Base-by-base conservation (phyloP, 768 basidiomycete species). In the Neoboletus subvelutipes region DNA sequence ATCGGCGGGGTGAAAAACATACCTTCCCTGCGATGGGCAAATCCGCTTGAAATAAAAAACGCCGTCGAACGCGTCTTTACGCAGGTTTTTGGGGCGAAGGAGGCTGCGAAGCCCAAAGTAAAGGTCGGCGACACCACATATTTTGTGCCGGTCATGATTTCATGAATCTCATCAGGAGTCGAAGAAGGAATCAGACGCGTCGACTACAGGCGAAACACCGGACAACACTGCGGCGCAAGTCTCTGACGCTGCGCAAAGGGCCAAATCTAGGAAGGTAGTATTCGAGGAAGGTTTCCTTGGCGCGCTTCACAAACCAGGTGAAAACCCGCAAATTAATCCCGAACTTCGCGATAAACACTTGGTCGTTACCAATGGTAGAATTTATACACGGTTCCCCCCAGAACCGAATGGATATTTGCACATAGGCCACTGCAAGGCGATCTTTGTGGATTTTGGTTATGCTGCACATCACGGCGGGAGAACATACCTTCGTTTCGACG, bases 391-490 rank as follows among this genome's bases (percentile, higher is more conserved):
- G 39, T 99, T 99, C 75, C 97, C 97, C 26, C 97, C 97, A 2
- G 97, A 99, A 75, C 97, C 97, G 4, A 99, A 99, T 69, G 97
- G 97, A 13, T 98, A 83, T 75, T 80, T 98, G 40, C 97, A 94
- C 65, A 88, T 93, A 62, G 96, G 96, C 3, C 97, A 99, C 68
- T 98, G 95, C 49, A 99, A 99, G 70, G 96, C 97, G 3, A 98
- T 99, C 67, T 96, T 97, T 66, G 87, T 98, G 59, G 91, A 95
- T 73, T 99, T 98, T 71, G 97, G 97, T n/a, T 99, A 93, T 69
- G 97, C 97, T 34, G 93, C 94, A 15, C 85, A 94, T 71, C 81
- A 97, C 68, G 84, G 84, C n/a, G 97, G 97, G 37, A 85, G 88
- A 66, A 92, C 91, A 60, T 98, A 97, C 71, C 80, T 99, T 42